A percentile compares a stretch with the other conserved stretches of the same genome.
Conservation (phyloP, 1,139 yeast species). For the Torulaspora globosa region DNA sequence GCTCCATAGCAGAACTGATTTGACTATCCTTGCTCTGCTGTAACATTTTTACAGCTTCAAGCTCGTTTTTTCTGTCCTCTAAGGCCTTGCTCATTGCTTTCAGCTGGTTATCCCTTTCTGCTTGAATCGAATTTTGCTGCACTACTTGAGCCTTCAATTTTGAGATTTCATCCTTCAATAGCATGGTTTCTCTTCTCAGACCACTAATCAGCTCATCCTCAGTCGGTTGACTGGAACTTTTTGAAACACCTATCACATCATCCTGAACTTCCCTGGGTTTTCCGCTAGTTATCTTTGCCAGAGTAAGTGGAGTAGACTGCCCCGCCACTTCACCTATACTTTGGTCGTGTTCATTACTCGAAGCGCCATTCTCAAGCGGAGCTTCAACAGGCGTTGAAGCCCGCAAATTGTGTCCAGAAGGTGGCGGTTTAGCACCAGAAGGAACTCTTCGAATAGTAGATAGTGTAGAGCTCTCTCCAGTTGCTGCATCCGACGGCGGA, state of each 20-base stretch:
- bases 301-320: constrained; percentile 25
- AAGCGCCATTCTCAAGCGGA: constrained; percentile 5
- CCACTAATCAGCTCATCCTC: constrained; percentile 1
- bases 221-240: neutral
- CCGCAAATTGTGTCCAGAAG: constrained; percentile 16
- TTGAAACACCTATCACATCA: neutral
- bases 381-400: constrained; percentile 21
- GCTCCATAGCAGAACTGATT: constrained; percentile 2
- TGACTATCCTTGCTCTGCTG: constrained; percentile 7
- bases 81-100: constrained; percentile 3
- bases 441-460: constrained; percentile 20
- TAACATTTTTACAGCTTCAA: constrained; percentile 5
- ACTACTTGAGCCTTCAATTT: constrained; percentile 16
- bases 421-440: constrained; percentile 22
- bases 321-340: constrained; percentile 20
- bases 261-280: neutral
- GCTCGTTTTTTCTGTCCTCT: constrained; percentile 9
- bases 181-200: constrained; percentile 8
- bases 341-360: constrained; percentile 13
- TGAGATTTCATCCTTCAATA: constrained; percentile 16
- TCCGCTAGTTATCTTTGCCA: constrained; percentile 6
- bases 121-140: constrained; percentile 4
- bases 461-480: constrained; percentile 9
- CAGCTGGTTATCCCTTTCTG: constrained; percentile 10
- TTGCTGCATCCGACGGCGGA: constrained; percentile 2